Evolutionary conservation across 2,329 filamentous ascomycete species (phyloP).

Genomic region (Drechslera avenae): DNA sequence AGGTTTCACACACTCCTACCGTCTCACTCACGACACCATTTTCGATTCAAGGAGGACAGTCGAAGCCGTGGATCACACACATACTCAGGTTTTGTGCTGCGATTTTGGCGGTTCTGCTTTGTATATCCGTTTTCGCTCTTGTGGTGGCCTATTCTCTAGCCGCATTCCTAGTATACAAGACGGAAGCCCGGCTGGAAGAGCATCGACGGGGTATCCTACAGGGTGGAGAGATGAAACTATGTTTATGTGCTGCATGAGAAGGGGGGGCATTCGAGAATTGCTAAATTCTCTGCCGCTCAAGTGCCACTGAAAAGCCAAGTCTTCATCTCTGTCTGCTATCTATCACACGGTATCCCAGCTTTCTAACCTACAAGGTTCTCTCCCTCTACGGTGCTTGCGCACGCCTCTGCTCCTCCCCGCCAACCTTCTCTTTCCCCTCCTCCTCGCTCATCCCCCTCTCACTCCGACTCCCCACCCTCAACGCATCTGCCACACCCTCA

Average conservation of each 20-base stretch:
- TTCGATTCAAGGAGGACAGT: no score
- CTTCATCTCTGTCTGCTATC: no score
- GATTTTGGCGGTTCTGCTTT: conserved; percentile 17
- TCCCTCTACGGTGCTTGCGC: no score
- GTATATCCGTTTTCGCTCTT: conserved; percentile 26
- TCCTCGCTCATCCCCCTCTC: neutral
- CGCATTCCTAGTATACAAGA: conserved; percentile 39
- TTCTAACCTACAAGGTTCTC: no score
- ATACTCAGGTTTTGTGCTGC: conserved; percentile 12
- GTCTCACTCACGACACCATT: no score
- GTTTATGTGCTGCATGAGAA: conserved; percentile 28
- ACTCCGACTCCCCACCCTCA: conserved; percentile 16
- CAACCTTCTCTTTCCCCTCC: neutral
- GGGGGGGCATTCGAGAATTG: no score
- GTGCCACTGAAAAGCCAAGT: no score
- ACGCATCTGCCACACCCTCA: conserved; percentile 18
- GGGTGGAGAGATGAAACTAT: conserved; percentile 40
- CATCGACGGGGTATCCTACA: conserved; percentile 28
- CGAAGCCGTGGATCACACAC: no score
- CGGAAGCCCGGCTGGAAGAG: conserved; percentile 33
- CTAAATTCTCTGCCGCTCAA: no score
- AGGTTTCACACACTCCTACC: no score
- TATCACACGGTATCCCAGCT: no score
- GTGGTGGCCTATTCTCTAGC: conserved; percentile 36
- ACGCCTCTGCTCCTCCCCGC: no score